These are phyloP conservation scores for Phytophthora tentaculata DNA, from an alignment of 352 stramenopile genomes.

Conservation along the genomic window DNA sequence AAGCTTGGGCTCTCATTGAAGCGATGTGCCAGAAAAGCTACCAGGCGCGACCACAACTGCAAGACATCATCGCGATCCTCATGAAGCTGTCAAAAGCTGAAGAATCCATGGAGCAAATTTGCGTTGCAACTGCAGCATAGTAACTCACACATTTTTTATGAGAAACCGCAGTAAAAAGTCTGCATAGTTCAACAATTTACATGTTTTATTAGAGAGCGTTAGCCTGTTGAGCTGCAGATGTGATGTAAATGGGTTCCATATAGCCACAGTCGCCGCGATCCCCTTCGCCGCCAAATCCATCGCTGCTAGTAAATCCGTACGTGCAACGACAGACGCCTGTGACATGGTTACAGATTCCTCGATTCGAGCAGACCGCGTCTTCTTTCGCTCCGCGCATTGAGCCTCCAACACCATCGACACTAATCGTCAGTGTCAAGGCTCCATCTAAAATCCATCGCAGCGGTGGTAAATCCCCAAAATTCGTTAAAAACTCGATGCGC, in stretches of 20 bases:
- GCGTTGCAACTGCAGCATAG: no score
- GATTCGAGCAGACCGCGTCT: constrained; percentile 66
- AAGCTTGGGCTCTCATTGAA: no score
- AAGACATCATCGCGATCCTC: no score
- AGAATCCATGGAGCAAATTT: no score
- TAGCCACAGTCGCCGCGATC: constrained; percentile 92
- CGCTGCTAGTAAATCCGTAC: constrained; percentile 81
- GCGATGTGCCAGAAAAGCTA: no score
- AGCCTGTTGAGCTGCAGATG: constrained; percentile 65
- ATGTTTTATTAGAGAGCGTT: constrained; percentile 57
- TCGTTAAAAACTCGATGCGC: constrained; percentile 65
- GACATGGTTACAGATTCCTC: constrained; percentile 53
- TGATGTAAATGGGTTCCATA: constrained; percentile 74
- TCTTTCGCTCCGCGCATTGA: constrained; percentile 73
- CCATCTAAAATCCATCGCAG: constrained; percentile 74
- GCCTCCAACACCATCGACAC: constrained; percentile 46
- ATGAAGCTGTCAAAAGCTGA: no score
- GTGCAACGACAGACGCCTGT: constrained; percentile 69
- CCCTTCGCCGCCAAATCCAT: constrained; percentile 82
- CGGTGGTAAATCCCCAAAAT: constrained; percentile 70
- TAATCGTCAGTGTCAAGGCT: constrained; percentile 56
- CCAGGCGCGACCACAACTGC: no score
- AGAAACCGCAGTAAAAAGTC: no score
- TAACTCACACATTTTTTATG: no score
- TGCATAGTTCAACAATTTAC: no score